Percentiles rank a stretch among this genome's conserved stretches.
Conservation (phyloP, 306 rosid genomes). For the Vachellia pachyceras region DNA sequence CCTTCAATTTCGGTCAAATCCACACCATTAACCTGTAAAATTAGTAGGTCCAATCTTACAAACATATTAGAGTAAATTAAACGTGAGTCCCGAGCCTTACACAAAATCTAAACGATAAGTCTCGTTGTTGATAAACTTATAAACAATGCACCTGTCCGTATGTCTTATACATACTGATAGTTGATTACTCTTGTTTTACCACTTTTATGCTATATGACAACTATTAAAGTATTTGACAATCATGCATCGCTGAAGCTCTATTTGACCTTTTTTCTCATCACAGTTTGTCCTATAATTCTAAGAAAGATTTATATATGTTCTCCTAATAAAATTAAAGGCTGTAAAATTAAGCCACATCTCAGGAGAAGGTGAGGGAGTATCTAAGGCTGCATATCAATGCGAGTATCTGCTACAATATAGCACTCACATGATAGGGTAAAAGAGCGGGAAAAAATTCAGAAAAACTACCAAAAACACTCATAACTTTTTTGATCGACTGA, state of each 20-base stretch:
- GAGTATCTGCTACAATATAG: not conserved
- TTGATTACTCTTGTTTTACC: not conserved
- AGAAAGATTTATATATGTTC: not conserved
- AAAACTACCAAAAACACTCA: not conserved
- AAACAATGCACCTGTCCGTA: not conserved
- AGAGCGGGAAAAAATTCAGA: not conserved
- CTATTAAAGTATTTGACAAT: not conserved
- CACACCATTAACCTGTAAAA: constrained; percentile 55
- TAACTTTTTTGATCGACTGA: not conserved
- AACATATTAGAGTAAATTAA: not conserved
- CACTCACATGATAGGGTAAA: not conserved
- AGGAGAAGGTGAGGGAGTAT: not conserved
- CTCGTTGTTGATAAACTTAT: too few species aligned
- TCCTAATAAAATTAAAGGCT: not conserved
- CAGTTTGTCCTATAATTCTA: not conserved
- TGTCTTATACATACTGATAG: not conserved
- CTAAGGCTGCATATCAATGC: not conserved
- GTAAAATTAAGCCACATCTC: not conserved
- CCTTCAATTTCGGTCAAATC: constrained; percentile 63
- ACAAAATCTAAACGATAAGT: not conserved
- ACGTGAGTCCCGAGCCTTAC: not conserved
- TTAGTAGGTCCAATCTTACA: constrained; percentile 11
- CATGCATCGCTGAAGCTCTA: not conserved
- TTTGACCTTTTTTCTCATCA: not conserved
- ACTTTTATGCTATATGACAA: not conserved